These are phyloP conservation scores for Mycena latifolia DNA, from an alignment of 768 basidiomycete species.

Conservation along the genomic window DNA sequence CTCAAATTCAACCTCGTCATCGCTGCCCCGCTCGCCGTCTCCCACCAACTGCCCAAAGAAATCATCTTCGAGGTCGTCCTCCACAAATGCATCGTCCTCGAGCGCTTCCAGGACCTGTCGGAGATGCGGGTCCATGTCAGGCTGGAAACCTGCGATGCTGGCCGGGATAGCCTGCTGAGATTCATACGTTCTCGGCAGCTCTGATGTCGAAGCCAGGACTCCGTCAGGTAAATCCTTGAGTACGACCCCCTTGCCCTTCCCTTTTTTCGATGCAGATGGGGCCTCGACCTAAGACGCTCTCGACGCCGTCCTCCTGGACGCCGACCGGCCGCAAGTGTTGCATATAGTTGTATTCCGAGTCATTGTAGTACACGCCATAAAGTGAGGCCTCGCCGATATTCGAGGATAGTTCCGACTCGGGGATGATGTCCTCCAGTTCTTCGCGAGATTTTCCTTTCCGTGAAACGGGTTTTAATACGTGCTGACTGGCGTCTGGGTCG, in stretches of 20 bases:
- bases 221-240: slow-evolving; percentile 75
- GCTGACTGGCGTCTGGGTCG: slow-evolving; percentile 88
- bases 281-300: slow-evolving; percentile 86
- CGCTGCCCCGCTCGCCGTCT: slow-evolving; percentile 74
- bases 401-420: slow-evolving; percentile 58
- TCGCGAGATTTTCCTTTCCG: slow-evolving; percentile 87
- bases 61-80: slow-evolving; percentile 78
- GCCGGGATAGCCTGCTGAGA: slow-evolving; percentile 83
- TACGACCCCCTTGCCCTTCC: slow-evolving; percentile 53
- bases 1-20: slow-evolving; percentile 74
- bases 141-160: slow-evolving; percentile 90
- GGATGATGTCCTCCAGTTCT: slow-evolving; percentile 76
- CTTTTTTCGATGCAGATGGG: slow-evolving; percentile 53
- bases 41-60: slow-evolving; percentile 81
- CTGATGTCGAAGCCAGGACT: slow-evolving; percentile 76
- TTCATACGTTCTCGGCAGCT: slow-evolving; percentile 82
- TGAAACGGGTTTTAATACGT: slow-evolving; percentile 90
- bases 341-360: slow-evolving; percentile 98
- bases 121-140: slow-evolving; percentile 96
- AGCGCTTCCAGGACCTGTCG: slow-evolving; percentile 94
- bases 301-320: slow-evolving; percentile 82
- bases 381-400: slow-evolving; percentile 89
- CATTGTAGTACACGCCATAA: slow-evolving; percentile 95
- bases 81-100: slow-evolving; percentile 96
- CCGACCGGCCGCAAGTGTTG: slow-evolving; percentile 91